Conservation (phyloP, 768 basidiomycete genomes). For the Gloeostereum incarnatum region DNA sequence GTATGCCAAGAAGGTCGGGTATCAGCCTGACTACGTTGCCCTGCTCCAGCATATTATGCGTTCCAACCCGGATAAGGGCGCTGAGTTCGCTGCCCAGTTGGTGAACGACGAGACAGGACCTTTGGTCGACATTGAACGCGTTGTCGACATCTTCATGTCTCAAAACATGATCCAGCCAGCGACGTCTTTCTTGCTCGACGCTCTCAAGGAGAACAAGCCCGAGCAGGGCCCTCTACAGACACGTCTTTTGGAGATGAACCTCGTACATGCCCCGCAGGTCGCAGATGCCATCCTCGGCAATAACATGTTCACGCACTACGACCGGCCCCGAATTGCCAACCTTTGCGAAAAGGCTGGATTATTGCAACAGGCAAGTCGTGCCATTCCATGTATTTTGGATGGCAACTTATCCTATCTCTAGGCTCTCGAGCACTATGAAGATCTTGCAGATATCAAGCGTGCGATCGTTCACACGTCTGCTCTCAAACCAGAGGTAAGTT, state of each 20-base stretch:
- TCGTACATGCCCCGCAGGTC: conserved; percentile 95
- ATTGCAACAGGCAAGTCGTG: conserved; percentile 67
- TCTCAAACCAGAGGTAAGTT: conserved; percentile 71
- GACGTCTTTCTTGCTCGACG: conserved; percentile 95
- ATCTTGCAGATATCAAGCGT: conserved; percentile 97
- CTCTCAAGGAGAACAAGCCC: conserved; percentile 95
- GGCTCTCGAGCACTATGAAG: conserved; percentile 98
- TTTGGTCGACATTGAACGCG: conserved; percentile 87
- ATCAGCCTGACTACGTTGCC: conserved; percentile 85
- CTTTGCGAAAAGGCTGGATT: conserved; percentile 97
- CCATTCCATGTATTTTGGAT: background rate
- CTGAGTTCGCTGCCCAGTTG: conserved; percentile 93
- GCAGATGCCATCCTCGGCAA: conserved; percentile 98
- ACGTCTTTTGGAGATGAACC: conserved; percentile 94
- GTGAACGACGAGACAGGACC: conserved; percentile 92
- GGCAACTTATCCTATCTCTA: conserved; percentile 20
- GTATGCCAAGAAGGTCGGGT: conserved; percentile 95
- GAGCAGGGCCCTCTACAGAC: conserved; percentile 97
- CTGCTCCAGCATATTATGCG: conserved; percentile 96
- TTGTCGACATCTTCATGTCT: conserved; percentile 98
- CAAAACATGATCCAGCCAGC: conserved; percentile 99
- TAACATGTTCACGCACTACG: conserved; percentile 97
- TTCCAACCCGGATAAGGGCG: conserved; percentile 93
- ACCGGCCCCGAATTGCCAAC: conserved; percentile 93
- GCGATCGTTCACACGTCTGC: conserved; percentile 88